A percentile compares a stretch with the other conserved stretches of the same genome.
Evolutionary conservation across 352 stramenopile species (phyloP).

Genomic region (Globisporangium polare): DNA sequence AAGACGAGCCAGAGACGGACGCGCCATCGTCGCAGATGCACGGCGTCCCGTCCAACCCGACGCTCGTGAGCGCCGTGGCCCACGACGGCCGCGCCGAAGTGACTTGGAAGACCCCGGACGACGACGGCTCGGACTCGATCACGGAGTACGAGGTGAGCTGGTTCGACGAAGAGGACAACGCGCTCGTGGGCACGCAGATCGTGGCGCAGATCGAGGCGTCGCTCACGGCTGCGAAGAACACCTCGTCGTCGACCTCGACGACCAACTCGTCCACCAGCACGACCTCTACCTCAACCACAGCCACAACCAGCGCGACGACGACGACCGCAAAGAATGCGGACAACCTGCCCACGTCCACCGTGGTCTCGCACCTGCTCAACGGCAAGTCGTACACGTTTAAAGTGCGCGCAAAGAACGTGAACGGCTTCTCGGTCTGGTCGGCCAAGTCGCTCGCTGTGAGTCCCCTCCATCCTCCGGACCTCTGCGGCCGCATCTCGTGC

Average conservation of each 20-base stretch:
- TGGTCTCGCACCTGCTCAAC: slow-evolving; percentile 50
- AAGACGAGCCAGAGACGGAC: background rate
- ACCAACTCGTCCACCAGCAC: slow-evolving; percentile 8
- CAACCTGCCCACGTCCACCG: slow-evolving; percentile 31
- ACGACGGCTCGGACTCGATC: slow-evolving; percentile 61
- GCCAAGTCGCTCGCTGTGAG: slow-evolving; percentile 70
- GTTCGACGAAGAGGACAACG: slow-evolving; percentile 45
- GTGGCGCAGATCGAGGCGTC: slow-evolving; percentile 25
- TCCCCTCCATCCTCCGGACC: slow-evolving; percentile 60
- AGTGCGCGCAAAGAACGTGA: slow-evolving; percentile 56
- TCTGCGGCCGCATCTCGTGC: slow-evolving; percentile 59
- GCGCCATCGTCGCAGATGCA: slow-evolving; percentile 26
- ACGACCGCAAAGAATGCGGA: background rate
- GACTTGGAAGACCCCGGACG: slow-evolving; percentile 54
- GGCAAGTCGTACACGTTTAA: slow-evolving; percentile 69
- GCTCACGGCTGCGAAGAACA: slow-evolving; percentile 10
- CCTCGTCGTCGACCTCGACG: background rate
- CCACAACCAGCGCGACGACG: background rate
- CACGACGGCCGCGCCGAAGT: slow-evolving; percentile 55
- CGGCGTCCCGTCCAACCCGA: slow-evolving; percentile 62
- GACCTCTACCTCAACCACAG: background rate
- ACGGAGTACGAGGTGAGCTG: slow-evolving; percentile 58
- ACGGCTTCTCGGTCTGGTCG: slow-evolving; percentile 65
- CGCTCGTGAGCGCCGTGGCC: slow-evolving; percentile 44
- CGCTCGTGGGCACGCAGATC: slow-evolving; percentile 37